Conservation (phyloP, 768 basidiomycete genomes). For the Calocera cornea region DNA sequence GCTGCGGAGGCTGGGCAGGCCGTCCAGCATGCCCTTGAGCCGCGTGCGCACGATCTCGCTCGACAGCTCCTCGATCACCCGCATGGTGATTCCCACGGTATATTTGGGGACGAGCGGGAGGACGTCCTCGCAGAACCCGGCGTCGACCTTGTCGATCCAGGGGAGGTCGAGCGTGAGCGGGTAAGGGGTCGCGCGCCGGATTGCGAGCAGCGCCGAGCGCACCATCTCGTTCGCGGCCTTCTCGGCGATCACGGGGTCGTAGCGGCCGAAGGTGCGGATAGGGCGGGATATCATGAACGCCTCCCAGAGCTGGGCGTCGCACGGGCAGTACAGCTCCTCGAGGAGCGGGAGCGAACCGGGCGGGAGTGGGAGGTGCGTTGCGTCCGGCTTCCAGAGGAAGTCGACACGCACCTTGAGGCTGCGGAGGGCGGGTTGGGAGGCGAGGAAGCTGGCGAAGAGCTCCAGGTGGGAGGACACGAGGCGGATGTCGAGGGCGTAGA, state of each 20-base stretch:
- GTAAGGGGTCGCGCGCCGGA: background rate
- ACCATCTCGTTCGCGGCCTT: conserved; percentile 4
- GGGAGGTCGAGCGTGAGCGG: background rate
- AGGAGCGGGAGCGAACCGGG: background rate
- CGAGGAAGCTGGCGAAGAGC: background rate
- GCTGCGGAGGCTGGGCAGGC: background rate
- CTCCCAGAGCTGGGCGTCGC: background rate
- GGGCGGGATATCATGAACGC: background rate
- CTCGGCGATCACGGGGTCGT: background rate
- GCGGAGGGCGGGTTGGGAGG: background rate
- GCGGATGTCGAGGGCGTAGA: background rate
- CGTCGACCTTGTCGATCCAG: background rate
- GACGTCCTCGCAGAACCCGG: background rate
- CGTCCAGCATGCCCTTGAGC: background rate
- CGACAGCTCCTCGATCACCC: background rate
- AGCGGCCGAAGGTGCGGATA: background rate
- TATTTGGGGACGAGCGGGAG: background rate
- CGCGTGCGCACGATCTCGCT: background rate
- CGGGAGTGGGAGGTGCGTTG: background rate
- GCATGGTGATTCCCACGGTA: background rate
- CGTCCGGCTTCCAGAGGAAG: background rate
- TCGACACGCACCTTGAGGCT: background rate
- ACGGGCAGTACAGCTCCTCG: background rate
- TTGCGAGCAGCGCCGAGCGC: background rate
- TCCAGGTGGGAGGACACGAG: background rate